Conservation (phyloP, 148 eudicot genomes). For the Silene uniflora region DNA sequence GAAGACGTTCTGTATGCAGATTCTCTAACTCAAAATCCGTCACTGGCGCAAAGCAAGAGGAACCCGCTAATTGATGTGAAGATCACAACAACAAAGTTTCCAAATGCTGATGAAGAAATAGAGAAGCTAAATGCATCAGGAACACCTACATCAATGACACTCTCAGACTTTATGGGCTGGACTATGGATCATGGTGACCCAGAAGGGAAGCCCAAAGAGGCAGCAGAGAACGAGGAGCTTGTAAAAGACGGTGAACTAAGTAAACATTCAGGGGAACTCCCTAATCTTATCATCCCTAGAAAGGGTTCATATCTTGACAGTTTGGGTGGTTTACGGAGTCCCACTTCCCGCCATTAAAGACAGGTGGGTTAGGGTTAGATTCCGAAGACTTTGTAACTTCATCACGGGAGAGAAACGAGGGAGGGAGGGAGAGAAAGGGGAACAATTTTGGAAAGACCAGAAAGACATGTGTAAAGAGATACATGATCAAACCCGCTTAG, state of each 20-base stretch:
- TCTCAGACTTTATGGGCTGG: constrained; percentile 81
- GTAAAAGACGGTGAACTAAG: constrained; percentile 19
- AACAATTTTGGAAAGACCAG: constrained; percentile 11
- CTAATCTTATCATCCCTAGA: constrained; percentile 35
- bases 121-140: constrained; percentile 48
- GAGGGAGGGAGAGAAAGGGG: constrained; percentile 21
- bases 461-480: constrained; percentile 17
- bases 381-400: constrained; percentile 17
- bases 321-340: constrained; percentile 64
- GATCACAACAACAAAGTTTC: constrained; percentile 28
- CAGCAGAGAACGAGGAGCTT: constrained; percentile 28
- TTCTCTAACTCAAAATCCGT: constrained; percentile 44
- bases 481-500: constrained; percentile 27
- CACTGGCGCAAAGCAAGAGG: constrained; percentile 33
- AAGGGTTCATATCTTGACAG: constrained; percentile 54
- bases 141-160: constrained; percentile 61
- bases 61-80: constrained; percentile 29
- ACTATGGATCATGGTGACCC: constrained; percentile 33
- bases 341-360: constrained; percentile 57
- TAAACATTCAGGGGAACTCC: constrained; percentile 32
- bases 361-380: constrained; percentile 7
- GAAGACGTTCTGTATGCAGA: constrained; percentile 74
- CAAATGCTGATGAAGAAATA: constrained; percentile 47
- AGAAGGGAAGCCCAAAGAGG: constrained; percentile 38
- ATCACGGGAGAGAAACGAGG: constrained; percentile 10